Conservation (phyloP, 352 stramenopile species). For the Pythium dissimile region DNA sequence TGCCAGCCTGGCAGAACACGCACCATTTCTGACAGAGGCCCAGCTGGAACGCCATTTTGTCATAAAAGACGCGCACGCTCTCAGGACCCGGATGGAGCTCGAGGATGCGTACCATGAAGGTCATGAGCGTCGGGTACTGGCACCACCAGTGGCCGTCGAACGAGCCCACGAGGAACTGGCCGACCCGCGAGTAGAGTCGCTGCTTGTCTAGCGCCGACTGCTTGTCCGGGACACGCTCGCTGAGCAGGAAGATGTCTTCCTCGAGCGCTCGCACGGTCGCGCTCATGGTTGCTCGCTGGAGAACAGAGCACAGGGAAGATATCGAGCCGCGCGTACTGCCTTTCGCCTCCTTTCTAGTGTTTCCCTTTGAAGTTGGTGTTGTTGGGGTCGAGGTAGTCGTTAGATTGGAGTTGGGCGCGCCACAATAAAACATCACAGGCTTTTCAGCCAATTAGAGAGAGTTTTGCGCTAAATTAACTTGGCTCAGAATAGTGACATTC, state of each 20-base stretch:
- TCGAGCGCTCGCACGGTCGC: slow-evolving; percentile 40
- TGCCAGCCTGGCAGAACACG: no score
- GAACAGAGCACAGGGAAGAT: not conserved
- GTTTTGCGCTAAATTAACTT: slow-evolving; percentile 6
- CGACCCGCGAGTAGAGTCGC: slow-evolving; percentile 69
- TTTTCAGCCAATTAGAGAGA: slow-evolving; percentile 16
- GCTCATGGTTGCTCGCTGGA: slow-evolving; percentile 13
- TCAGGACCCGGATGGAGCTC: slow-evolving; percentile 70
- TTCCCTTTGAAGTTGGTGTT: slow-evolving; percentile 21
- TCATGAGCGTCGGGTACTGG: slow-evolving; percentile 71
- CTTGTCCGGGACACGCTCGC: slow-evolving; percentile 24
- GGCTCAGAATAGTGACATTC: not conserved
- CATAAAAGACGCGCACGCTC: slow-evolving; percentile 72
- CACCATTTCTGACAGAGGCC: slow-evolving; percentile 67
- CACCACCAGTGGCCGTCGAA: slow-evolving; percentile 83
- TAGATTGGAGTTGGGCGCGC: slow-evolving; percentile 6
- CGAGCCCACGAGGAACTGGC: slow-evolving; percentile 70
- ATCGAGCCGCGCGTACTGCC: no score
- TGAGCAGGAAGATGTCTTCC: slow-evolving; percentile 39
- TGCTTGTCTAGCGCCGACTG: slow-evolving; percentile 53
- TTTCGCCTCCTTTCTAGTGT: not conserved
- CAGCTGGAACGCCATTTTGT: slow-evolving; percentile 67
- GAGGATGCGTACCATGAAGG: slow-evolving; percentile 85
- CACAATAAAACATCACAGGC: slow-evolving; percentile 13
- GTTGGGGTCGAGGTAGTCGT: no score